phyloP scores from a whole-genome alignment of 805 yeast species.

The Cephaloascus fragrans region DNA sequence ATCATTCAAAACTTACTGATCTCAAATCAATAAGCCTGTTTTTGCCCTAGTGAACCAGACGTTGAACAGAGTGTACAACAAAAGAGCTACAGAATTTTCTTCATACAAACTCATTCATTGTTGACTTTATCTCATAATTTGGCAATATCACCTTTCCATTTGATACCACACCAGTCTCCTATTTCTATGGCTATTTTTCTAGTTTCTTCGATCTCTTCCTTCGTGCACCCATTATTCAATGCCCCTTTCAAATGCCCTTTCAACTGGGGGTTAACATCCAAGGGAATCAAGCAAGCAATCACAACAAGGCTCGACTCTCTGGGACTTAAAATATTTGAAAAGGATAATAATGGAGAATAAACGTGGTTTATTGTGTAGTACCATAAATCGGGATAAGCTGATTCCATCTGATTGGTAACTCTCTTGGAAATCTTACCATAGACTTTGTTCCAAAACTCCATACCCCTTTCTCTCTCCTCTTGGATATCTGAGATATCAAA shows the following conservation, averaged over 20 bases:
- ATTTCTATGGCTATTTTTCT: slow-evolving; percentile 55
- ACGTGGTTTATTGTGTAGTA: slow-evolving; percentile 60
- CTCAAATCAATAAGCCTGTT: no score
- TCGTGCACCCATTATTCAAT: slow-evolving; percentile 61
- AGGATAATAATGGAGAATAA: slow-evolving; percentile 71
- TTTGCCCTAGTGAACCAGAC: no score
- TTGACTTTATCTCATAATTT: slow-evolving; percentile 28
- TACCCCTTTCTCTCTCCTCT: slow-evolving; percentile 36
- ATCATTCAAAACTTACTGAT: no score
- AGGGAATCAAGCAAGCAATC: slow-evolving; percentile 77
- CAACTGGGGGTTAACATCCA: slow-evolving; percentile 86
- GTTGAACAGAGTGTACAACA: no score
- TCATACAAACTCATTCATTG: no score
- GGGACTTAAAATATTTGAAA: slow-evolving; percentile 47
- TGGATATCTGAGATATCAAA: slow-evolving; percentile 4
- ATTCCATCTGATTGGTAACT: slow-evolving; percentile 54
- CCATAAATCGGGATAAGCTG: slow-evolving; percentile 84
- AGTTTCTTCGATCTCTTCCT: slow-evolving; percentile 50
- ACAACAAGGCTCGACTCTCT: slow-evolving; percentile 71
- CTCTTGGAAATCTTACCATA: slow-evolving; percentile 69
- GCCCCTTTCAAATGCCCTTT: slow-evolving; percentile 91
- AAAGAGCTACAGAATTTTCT: no score
- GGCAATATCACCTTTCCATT: slow-evolving; percentile 50
- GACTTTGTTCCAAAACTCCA: slow-evolving; percentile 59
- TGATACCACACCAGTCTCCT: slow-evolving; percentile 65